Base-by-base conservation (phyloP, 441 rosid genomes). In the Sinapis alba region DNA sequence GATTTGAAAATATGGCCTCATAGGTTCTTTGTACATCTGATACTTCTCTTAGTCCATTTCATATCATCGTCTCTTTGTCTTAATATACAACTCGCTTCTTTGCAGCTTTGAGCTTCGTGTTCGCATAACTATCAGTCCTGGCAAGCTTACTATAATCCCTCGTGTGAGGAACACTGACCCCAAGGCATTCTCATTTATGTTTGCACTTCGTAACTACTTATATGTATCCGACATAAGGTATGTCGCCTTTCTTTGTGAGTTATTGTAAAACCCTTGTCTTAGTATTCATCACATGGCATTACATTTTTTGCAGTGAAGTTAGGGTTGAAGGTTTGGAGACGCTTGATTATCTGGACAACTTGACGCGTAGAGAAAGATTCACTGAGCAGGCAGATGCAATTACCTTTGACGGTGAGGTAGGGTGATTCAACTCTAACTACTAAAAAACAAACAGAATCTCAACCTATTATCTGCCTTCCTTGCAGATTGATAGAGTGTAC, bases 291-390 rank as follows among this genome's bases (percentile, higher is more conserved):
- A 26, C 6, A 7, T 64, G n/a, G n/a, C 61, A 38, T 63, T 47
- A 64, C 32, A 81, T 77, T 79, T 79, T 84, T 68, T 50, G 20
- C 89, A 87, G 91, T 78, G 91, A 87, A 83, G 88, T 87, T 27
- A 84, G 91, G 5, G 83, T 87, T 13, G 91, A 87, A 77, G 91
- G 91, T 66, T 69, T 87, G 84, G 91, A 87, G 86, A 87, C 91
- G 10, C 88, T 87, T 20, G 89, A 87, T 83, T 87, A 81, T 83
- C 79, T 87, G 51, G 91, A 87, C 73, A 81, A 87, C 84, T 63
- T 87, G 78, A 77, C 51, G 77, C 41, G 56, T 34, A 77, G 64
- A 73, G 83, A 85, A 73, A 78, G 91, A 75, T 84, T 71, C 74
- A 87, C 91, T 0, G 91, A 87, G 77, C 91, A 87, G 72, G 91